A percentile compares a stretch with the other conserved stretches of the same genome.
Conservation (phyloP, 352 stramenopile species). For the Nothophytophthora sp. region DNA sequence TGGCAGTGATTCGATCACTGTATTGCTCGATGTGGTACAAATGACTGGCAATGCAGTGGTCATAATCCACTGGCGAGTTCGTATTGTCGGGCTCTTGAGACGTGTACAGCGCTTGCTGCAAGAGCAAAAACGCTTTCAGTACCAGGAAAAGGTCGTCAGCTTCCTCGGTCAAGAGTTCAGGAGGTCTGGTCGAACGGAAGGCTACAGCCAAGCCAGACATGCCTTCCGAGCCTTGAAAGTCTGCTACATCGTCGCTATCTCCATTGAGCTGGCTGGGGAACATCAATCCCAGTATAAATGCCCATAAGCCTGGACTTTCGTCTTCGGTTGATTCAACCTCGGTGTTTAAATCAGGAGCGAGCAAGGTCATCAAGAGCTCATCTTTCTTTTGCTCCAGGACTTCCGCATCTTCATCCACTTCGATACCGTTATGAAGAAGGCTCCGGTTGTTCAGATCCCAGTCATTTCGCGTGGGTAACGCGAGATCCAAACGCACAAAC, state of each 20-base stretch:
- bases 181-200: slow-evolving; percentile 13
- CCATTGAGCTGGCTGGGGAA: slow-evolving; percentile 4
- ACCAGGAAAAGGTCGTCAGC: slow-evolving; percentile 12
- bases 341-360: slow-evolving; percentile 30
- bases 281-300: slow-evolving; percentile 34
- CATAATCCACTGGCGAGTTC: slow-evolving; percentile 19
- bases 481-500: slow-evolving; percentile 41
- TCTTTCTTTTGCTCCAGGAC: slow-evolving; percentile 60
- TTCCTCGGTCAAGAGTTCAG: slow-evolving; percentile 11
- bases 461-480: slow-evolving; percentile 17
- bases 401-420: slow-evolving; percentile 38
- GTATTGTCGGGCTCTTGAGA: slow-evolving; percentile 17
- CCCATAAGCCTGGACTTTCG: too few relatives aligned
- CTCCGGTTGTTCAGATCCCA: slow-evolving; percentile 20
- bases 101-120: slow-evolving; percentile 33
- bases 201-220: slow-evolving; percentile 13
- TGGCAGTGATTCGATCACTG: slow-evolving; percentile 19
- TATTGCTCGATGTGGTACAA: slow-evolving; percentile 29
- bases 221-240: neutral
- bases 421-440: neutral
- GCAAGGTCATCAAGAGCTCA: slow-evolving; percentile 43
- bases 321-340: slow-evolving; percentile 32
- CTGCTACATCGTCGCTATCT: neutral
- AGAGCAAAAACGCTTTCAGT: slow-evolving; percentile 25
- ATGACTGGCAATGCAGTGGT: slow-evolving; percentile 29